Evolutionary conservation across 1,284 basidiomycete genomes (phyloP), one percentile per base, ranked within the genome.

Genomic region (Earliella scabrosa): DNA sequence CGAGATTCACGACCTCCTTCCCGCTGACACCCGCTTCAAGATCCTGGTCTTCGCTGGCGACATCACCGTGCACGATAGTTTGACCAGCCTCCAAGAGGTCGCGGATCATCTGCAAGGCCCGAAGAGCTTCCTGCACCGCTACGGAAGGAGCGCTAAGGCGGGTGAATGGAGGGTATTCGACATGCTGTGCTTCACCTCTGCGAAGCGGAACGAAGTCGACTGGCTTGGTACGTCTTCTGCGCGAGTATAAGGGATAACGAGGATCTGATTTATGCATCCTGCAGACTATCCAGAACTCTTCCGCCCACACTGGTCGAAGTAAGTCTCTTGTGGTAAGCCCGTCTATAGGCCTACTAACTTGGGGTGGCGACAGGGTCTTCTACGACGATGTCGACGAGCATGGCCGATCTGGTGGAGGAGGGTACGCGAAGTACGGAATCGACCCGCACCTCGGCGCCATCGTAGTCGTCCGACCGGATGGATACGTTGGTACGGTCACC

Each of bases 381-480:
- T 53, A 68, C 29, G 69, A 73, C 56, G 77, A 80, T 57, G 66
- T 64, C 9, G 72, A 76, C 49, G 59, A 68, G 41, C 70, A 69
- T 3, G 67, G 60, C 2, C 66, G 50, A 7, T 58, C 59, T n/a
- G 80, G 77, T 20, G 78, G 79, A 10, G 64, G 63, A 13, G 73
- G 70, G 5, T 82, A 85, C 59, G 68, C 73, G 41, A 74, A 66
- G 59, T 83, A 81, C 60, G 89, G 88, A 0, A 77, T 90, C 35
- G 73, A 75, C 44, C 4, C 63, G 75, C n/a, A 69, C 71, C 18
- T 24, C 3, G 90, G 89, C 23, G 85, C 80, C 6, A 70, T 90
- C 20, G 82, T 89, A 26, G 75, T 87, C 29, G 82, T 90, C n/a
- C 79, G 90, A 26, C 90, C 90, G 4, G 90, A 92, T 63, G 89